A percentile compares a stretch with the other conserved stretches of the same genome.
Conservation (phyloP, 805 yeast genomes). For the Kregervanrija fluxuum region DNA sequence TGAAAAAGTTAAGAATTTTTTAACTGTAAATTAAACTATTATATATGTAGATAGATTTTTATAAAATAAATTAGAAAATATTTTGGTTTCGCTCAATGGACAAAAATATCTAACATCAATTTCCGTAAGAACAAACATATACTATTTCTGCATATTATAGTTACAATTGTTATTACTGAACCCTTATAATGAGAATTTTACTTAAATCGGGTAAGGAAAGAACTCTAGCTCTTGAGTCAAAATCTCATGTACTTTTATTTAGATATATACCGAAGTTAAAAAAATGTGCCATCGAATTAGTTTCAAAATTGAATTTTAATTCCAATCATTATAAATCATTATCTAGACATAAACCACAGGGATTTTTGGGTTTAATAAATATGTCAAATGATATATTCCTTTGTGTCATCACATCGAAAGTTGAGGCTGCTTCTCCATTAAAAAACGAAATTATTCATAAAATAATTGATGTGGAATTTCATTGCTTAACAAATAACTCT, state of each 20-base stretch:
- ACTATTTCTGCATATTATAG: neutral
- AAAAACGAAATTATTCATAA: slow-evolving; percentile 73
- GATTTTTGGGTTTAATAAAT: slow-evolving; percentile 76
- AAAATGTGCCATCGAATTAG: slow-evolving; percentile 44
- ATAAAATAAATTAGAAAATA: too few species aligned
- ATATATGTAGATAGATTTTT: too few species aligned
- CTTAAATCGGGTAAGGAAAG: slow-evolving; percentile 21
- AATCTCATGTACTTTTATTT: slow-evolving; percentile 39
- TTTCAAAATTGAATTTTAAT: slow-evolving; percentile 31
- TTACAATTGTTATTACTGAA: neutral
- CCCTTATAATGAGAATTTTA: slow-evolving; percentile 3
- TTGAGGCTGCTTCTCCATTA: slow-evolving; percentile 76
- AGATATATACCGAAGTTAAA: slow-evolving; percentile 30
- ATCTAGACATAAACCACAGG: slow-evolving; percentile 42
- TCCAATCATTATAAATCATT: slow-evolving; percentile 34
- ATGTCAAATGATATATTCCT: slow-evolving; percentile 62
- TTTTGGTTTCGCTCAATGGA: too few species aligned
- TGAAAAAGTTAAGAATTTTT: slow-evolving; percentile 45
- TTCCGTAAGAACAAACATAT: neutral
- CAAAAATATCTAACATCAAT: too few species aligned
- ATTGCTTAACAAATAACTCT: slow-evolving; percentile 57
- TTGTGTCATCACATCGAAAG: slow-evolving; percentile 71
- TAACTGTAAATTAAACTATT: slow-evolving; percentile 3
- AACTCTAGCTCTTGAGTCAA: slow-evolving; percentile 36
- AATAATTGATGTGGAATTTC: slow-evolving; percentile 81